Base-by-base conservation (phyloP, 352 stramenopile species). In the Bremia lactucae region DNA sequence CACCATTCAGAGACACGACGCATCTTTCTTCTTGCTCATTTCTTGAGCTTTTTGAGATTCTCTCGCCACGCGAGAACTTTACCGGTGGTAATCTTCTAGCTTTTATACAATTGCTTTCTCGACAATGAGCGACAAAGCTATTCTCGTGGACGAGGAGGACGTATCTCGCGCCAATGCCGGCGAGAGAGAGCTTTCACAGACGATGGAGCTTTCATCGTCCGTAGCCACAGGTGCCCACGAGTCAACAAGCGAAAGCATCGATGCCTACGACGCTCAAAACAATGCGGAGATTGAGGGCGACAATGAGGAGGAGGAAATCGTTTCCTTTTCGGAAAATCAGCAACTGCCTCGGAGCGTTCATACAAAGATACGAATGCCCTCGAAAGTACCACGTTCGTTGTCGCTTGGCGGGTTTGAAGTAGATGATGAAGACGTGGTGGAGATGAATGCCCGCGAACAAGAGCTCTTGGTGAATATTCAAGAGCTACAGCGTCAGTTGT, bases 381-480 rank as follows among this genome's bases (percentile, higher is more conserved):
- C 28, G 18, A 68, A 59, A 16, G 50, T 64, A 5, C 52, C 55
- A 9, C 49, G 37, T n/a, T 58, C 52, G 21, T 19, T 54, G 28
- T 46, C 37, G 6, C 18, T 36, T 36, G 38, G 43, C 2, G 31
- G 38, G 25, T 69, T 80, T 29, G 51, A 47, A 15, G 63, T 63
- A 21, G 72, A 82, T 13, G 71, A 89, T 15, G 76, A 83, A 13
- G 73, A 87, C 24, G 37, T 67, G 8, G 58, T 68, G 41, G 72
- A 86, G 23, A 87, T 87, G 68, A 89, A 86, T 24, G 77, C 74
- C 19, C 56, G 62, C 20, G 83, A 95, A 42, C 83, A 95, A 44
- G 80, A 93, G 48, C 71, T 96, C 50, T 57, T 96, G 23, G 75
- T 87, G 18, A 93, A 85, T 48, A 96, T 96, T 53, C 85, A 96